Evolutionary conservation across 2,329 filamentous ascomycete species (phyloP).

Genomic region (Thermomyces lanuginosus): DNA sequence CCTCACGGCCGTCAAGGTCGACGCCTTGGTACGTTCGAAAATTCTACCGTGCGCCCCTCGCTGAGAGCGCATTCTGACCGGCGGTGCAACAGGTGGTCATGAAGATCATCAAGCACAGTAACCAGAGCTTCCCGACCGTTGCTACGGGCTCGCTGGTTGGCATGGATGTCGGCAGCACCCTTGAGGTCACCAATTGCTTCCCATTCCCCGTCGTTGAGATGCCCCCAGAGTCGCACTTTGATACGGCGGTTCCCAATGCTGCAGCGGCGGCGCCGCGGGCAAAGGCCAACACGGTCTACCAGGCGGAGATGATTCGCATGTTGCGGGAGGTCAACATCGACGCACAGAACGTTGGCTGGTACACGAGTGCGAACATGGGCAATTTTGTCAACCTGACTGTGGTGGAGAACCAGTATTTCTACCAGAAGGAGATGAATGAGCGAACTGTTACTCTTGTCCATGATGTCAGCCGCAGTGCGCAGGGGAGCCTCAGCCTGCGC

Average conservation of each 20-base stretch:
- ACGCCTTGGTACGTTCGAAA: conserved; percentile 60
- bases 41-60: conserved; percentile 13
- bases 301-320: conserved; percentile 93
- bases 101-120: conserved; percentile 96
- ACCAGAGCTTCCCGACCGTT: conserved; percentile 69
- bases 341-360: conserved; percentile 96
- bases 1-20: conserved; percentile 79
- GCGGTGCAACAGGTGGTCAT: conserved; percentile 55
- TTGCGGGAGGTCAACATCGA: conserved; percentile 95
- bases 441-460: conserved; percentile 78
- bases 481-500: conserved; percentile 74
- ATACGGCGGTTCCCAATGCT: conserved; percentile 47
- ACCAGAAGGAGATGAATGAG: conserved; percentile 84
- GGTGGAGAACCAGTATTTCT: conserved; percentile 95
- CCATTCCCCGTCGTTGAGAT: conserved; percentile 75
- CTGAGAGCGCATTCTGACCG: conserved; percentile 12
- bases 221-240: conserved; percentile 55
- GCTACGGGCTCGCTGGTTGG: conserved; percentile 85
- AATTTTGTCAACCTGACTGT: conserved; percentile 93
- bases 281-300: conserved; percentile 76
- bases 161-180: conserved; percentile 66
- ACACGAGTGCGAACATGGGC: conserved; percentile 95
- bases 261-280: conserved; percentile 80
- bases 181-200: conserved; percentile 91
- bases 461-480: conserved; percentile 86